Evolutionary conservation across 176 grass and related monocot species (phyloP), one percentile per base, ranked within the genome.

Genomic region (Carex myosuroides): DNA sequence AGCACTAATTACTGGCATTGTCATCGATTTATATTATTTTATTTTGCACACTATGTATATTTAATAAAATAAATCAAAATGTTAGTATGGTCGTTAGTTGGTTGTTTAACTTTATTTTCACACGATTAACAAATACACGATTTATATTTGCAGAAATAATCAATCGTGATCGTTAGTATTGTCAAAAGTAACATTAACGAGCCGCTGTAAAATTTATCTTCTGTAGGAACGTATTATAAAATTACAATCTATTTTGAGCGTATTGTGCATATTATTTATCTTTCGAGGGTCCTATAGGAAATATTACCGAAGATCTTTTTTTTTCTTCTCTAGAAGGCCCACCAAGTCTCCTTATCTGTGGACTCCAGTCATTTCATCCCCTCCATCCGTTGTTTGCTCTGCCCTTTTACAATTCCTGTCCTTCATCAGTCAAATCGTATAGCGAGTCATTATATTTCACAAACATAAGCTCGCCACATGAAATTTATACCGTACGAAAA

Each of bases 341-440:
- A 78, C 37, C 8, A 65, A 29, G 53, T 66, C 57, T 39, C 24
- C 21, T 83, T 87, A 55, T 77, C 86, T 67, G 86, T 87, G 86
- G 79, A 83, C 79, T 87, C 57, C 56, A 67, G 76, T 76, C 80
- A 54, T 52, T 52, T 83, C 41, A 7, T 26, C 35, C 37, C 60
- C 1, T 65, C 80, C 22, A 44, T 82, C 60, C 39, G 41, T 65
- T 68, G 79, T 75, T 77, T 61, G 4, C 21, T 33, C 48, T 7
- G 6, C 14, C 17, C 20, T 39, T 81, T 22, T 8, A 53, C 29
- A 13, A 26, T 14, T 12, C 21, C 73, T 1, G 17, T 46, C n/a
- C 1, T 22, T 29, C 30, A 58, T 59, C 6, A 22, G 3, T 64
- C 2, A n/a, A 11, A 57, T n/a, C 21, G 22, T 86, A 12, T 79